phyloP scores from a whole-genome alignment of 163 green algal species.

The Picocystis sp. region DNA sequence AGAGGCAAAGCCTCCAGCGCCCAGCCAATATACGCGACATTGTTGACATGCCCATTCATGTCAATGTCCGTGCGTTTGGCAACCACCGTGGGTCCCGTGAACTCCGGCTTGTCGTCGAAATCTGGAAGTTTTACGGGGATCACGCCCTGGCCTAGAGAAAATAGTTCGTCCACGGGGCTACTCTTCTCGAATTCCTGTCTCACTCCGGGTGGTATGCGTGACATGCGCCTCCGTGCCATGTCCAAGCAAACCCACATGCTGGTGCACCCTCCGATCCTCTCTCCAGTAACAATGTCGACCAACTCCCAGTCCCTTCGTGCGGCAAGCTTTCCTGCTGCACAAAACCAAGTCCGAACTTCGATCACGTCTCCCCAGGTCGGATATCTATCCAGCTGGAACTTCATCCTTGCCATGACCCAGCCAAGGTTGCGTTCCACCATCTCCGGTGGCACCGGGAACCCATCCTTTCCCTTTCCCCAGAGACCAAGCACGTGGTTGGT shows the following conservation, averaged over 20 bases:
- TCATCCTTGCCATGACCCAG: conserved; percentile 70
- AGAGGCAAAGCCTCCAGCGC: conserved; percentile 60
- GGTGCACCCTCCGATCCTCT: conserved; percentile 47
- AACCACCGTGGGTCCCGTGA: conserved; percentile 23
- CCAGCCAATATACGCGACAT: conserved; percentile 87
- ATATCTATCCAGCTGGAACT: conserved; percentile 71
- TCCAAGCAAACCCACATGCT: conserved; percentile 65
- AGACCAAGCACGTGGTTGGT: conserved; percentile 75
- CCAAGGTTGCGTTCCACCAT: conserved; percentile 54
- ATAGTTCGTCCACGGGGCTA: no score
- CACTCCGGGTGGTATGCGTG: no score
- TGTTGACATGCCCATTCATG: conserved; percentile 98
- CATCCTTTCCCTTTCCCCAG: conserved; percentile 60
- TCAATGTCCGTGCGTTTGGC: conserved; percentile 78
- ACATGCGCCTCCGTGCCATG: no score
- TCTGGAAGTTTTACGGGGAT: no score
- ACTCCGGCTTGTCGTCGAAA: background rate
- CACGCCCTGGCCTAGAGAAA: no score
- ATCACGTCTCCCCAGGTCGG: conserved; percentile 75
- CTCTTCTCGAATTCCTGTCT: no score
- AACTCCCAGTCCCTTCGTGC: conserved; percentile 63
- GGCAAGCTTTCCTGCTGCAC: conserved; percentile 50
- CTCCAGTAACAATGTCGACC: conserved; percentile 24
- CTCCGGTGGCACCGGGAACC: conserved; percentile 61
- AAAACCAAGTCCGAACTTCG: conserved; percentile 66